Base-by-base conservation (phyloP, 2,329 filamentous ascomycete species). In the Escovopsis sp. region DNA sequence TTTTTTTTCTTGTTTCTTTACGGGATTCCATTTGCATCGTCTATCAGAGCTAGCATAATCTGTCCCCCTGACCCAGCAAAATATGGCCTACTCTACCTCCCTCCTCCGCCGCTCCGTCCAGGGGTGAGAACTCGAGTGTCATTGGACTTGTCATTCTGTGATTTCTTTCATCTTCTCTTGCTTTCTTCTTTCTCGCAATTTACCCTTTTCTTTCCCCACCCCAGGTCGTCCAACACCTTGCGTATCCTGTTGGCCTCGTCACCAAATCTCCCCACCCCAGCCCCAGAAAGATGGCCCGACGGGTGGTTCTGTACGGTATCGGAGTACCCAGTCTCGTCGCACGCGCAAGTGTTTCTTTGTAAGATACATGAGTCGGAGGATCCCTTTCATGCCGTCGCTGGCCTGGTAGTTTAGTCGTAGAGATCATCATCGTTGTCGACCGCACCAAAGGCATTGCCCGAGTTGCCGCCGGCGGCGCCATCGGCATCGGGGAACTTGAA, bases 351-450 rank as follows among this genome's bases (percentile, higher is more conserved):
- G 20, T 20, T 20, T 20, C 3, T 20, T 20, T 60, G 60, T 70
- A 70, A 56, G 71, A 62, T 71, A 70, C 66, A 71, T 46, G 50
- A 51, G 53, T 49, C 42, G 43, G 36, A 40, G 37, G 37, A 43
- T 15, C 27, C 35, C 32, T 36, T 41, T 35, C 20, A 39, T 13
- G 38, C 24, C 25, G 29, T 27, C 16, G 24, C 16, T 15, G 29
- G n/a, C 39, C 34, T 14, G 15, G 27, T 30, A n/a, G 48, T 64
- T 74, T 88, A 95, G 68, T 94, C 85, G 65, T 96, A 96, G 62
- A 96, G 84, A 68, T 88, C 89, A 65, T 95, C 89, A 59, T 96
- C 89, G 62, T 94, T 88, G 55, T 86, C 89, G 52, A 79, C 84
- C 56, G 88, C 82, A 50, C 87, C 88, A 54, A 91, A 88, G 39